These are phyloP conservation scores for Raphanus raphanistrum DNA, from an alignment of 345 rosid genomes.

Conservation along the genomic window DNA sequence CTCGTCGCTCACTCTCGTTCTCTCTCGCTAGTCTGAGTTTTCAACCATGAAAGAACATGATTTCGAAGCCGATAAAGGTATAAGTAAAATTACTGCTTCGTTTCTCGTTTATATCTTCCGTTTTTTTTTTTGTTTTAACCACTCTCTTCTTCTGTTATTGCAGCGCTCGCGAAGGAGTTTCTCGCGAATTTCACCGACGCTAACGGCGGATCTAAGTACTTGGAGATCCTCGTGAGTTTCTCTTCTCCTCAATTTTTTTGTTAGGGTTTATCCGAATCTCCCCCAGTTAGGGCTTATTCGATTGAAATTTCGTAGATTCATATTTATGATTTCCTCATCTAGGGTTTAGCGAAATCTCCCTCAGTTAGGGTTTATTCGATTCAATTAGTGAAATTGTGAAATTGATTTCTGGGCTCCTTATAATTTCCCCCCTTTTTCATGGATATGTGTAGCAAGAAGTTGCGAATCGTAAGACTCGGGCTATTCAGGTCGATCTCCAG, in stretches of 20 bases:
- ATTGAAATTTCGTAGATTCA: background rate
- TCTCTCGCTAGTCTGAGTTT: conserved; percentile 9
- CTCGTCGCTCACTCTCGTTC: no score
- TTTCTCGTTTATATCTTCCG: background rate
- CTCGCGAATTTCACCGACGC: conserved; percentile 68
- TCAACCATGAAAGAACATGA: conserved; percentile 61
- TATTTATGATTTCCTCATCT: no score
- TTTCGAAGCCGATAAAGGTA: conserved; percentile 67
- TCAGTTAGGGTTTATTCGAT: conserved; percentile 20
- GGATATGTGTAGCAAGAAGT: conserved; percentile 79
- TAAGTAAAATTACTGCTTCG: background rate
- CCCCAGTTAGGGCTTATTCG: conserved; percentile 9
- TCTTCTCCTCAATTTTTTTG: background rate
- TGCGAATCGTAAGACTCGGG: conserved; percentile 71
- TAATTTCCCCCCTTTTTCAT: no score
- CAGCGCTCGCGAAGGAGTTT: conserved; percentile 80
- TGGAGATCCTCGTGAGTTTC: conserved; percentile 74
- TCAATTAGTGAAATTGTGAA: background rate
- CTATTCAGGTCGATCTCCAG: conserved; percentile 76
- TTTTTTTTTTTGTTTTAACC: background rate
- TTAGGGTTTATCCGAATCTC: conserved; percentile 21
- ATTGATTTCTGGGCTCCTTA: no score
- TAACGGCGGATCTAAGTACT: conserved; percentile 73
- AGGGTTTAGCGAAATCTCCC: conserved; percentile 18
- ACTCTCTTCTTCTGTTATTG: background rate